Conservation (phyloP, 2,329 filamentous ascomycete species). For the Botryotinia convoluta region DNA sequence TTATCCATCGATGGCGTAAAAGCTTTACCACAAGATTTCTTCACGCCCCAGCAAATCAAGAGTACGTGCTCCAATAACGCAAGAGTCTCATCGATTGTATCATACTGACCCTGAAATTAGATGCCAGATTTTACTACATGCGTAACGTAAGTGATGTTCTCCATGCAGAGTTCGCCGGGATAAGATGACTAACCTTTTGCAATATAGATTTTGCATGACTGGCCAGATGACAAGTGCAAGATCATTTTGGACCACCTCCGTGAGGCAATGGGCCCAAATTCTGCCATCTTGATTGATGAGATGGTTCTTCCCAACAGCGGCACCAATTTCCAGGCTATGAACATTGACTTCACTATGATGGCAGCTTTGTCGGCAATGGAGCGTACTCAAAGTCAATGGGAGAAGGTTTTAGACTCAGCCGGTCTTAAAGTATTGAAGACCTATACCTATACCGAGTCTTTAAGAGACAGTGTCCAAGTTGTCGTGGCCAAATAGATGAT, state of each 20-base stretch:
- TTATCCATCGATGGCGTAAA: conserved; percentile 36
- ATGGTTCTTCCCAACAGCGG: conserved; percentile 41
- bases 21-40: conserved; percentile 35
- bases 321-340: conserved; percentile 35
- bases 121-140: conserved; percentile 40
- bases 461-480: conserved; percentile 1
- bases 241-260: conserved; percentile 17
- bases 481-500: background rate
- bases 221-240: conserved; percentile 36
- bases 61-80: background rate
- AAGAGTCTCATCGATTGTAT: background rate
- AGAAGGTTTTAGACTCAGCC: background rate
- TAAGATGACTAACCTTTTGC: background rate
- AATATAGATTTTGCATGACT: conserved; percentile 41
- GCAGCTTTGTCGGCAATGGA: conserved; percentile 38
- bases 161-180: background rate
- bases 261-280: conserved; percentile 7
- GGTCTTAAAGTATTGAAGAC: background rate
- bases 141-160: conserved; percentile 26
- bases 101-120: background rate
- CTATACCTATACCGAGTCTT: background rate
- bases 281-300: conserved; percentile 44
- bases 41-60: conserved; percentile 34
- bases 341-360: conserved; percentile 43
- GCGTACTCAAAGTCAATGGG: conserved; percentile 33